Conservation (phyloP, 768 basidiomycete genomes). For the Pleurotus platypus region DNA sequence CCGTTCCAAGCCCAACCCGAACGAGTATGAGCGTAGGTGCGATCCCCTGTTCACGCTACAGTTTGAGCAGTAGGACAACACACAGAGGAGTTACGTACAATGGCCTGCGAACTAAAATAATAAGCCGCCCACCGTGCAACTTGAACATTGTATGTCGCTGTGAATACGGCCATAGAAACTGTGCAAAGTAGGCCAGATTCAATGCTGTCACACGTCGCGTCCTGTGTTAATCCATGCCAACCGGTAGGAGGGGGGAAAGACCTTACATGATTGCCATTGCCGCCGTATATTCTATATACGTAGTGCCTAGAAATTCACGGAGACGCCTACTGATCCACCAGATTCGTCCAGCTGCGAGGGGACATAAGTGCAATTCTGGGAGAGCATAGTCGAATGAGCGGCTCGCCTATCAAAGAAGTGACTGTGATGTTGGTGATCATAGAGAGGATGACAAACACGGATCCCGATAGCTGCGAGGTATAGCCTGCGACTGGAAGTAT, state of each 20-base stretch:
- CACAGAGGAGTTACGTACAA: not conserved
- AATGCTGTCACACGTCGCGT: not conserved
- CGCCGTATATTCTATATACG: not conserved
- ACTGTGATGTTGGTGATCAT: not conserved
- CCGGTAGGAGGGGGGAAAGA: not conserved
- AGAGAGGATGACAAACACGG: not conserved
- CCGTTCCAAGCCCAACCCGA: not conserved
- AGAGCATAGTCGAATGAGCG: no score
- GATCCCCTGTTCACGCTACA: not conserved
- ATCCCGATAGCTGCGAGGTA: not conserved
- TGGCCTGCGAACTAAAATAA: not conserved
- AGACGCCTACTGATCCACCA: constrained; percentile 6
- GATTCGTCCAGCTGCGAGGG: not conserved
- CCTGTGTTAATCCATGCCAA: not conserved
- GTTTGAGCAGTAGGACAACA: no score
- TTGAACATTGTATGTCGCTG: not conserved
- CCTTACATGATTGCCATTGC: not conserved
- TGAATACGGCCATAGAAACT: not conserved
- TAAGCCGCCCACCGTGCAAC: not conserved
- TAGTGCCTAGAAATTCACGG: not conserved
- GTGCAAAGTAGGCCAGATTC: not conserved
- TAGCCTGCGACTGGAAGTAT: not conserved
- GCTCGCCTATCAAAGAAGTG: not conserved
- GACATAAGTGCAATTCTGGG: no score
- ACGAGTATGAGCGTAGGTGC: not conserved